Evolutionary conservation across 1,139 yeast species (phyloP).

Genomic region (Debaryomyces coudertii): DNA sequence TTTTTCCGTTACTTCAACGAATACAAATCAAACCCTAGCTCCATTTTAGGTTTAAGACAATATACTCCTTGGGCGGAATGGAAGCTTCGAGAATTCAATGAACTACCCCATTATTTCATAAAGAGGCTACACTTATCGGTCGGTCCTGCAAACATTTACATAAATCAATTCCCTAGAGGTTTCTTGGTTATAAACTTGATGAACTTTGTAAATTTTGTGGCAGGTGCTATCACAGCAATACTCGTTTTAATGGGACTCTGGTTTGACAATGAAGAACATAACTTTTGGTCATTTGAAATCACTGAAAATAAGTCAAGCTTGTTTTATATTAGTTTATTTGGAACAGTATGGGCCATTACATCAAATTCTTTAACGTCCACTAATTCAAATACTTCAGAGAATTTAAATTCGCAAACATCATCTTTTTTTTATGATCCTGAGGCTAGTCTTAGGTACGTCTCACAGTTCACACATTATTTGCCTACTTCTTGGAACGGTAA

Average conservation of each 20-base stretch:
- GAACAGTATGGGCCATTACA: slow-evolving; percentile 78
- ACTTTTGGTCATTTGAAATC: slow-evolving; percentile 86
- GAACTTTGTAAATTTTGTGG: slow-evolving; percentile 69
- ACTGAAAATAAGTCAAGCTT: slow-evolving; percentile 78
- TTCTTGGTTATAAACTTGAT: slow-evolving; percentile 55
- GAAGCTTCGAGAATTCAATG: slow-evolving; percentile 93
- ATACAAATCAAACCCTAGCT: slow-evolving; percentile 84
- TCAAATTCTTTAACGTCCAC: slow-evolving; percentile 27
- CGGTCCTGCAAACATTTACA: slow-evolving; percentile 78
- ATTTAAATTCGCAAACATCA: slow-evolving; percentile 41
- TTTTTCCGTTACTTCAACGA: slow-evolving; percentile 93
- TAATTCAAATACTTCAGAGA: slow-evolving; percentile 44
- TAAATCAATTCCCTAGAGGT: slow-evolving; percentile 92
- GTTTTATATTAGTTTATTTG: slow-evolving; percentile 86
- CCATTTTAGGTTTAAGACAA: slow-evolving; percentile 76
- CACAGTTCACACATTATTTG: slow-evolving; percentile 85
- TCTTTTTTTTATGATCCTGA: slow-evolving; percentile 82
- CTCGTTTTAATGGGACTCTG: slow-evolving; percentile 77
- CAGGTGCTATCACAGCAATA: slow-evolving; percentile 89
- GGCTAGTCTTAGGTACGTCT: slow-evolving; percentile 72
- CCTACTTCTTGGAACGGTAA: slow-evolving; percentile 86
- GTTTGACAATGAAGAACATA: slow-evolving; percentile 78
- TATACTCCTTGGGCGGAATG: slow-evolving; percentile 95
- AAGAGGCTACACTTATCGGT: slow-evolving; percentile 76
- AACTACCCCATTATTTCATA: slow-evolving; percentile 83